These are phyloP conservation scores for Kodamaea leandrae DNA, from an alignment of 805 yeast species.

Conservation along the genomic window DNA sequence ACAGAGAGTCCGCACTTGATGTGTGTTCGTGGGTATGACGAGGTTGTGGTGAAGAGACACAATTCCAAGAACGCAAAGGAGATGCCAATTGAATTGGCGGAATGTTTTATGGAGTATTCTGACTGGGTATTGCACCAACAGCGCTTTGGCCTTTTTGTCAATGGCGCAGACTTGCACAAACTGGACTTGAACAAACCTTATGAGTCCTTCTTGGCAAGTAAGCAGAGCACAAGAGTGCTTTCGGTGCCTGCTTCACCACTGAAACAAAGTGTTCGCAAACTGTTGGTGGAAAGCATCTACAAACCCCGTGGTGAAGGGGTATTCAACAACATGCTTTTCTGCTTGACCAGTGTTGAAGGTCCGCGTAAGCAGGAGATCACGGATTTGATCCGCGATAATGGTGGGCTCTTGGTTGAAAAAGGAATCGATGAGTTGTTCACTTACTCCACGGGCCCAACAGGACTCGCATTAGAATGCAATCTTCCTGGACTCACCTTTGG, in stretches of 20 bases:
- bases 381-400: constrained; percentile 37
- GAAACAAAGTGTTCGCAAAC: background rate
- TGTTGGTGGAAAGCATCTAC: background rate
- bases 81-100: constrained; percentile 26
- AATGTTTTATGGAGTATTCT: constrained; percentile 37
- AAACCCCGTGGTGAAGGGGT: constrained; percentile 7
- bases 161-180: constrained; percentile 18
- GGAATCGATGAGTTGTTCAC: constrained; percentile 28
- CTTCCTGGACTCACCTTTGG: constrained; percentile 46
- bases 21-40: constrained; percentile 63
- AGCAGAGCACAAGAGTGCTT: constrained; percentile 1
- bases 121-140: constrained; percentile 42
- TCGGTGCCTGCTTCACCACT: background rate
- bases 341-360: constrained; percentile 37
- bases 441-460: constrained; percentile 12
- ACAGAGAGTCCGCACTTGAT: constrained; percentile 23
- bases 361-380: constrained; percentile 31
- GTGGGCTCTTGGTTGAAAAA: constrained; percentile 40
- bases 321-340: constrained; percentile 28
- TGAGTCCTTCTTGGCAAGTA: constrained; percentile 6
- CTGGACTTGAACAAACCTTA: constrained; percentile 5
- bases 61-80: constrained; percentile 10
- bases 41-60: constrained; percentile 36
- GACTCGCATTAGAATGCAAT: constrained; percentile 12
- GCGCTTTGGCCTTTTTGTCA: constrained; percentile 21